These are phyloP conservation scores for Musa schizocarpa DNA, from an alignment of 176 grass and related monocot genomes.

Conservation along the genomic window DNA sequence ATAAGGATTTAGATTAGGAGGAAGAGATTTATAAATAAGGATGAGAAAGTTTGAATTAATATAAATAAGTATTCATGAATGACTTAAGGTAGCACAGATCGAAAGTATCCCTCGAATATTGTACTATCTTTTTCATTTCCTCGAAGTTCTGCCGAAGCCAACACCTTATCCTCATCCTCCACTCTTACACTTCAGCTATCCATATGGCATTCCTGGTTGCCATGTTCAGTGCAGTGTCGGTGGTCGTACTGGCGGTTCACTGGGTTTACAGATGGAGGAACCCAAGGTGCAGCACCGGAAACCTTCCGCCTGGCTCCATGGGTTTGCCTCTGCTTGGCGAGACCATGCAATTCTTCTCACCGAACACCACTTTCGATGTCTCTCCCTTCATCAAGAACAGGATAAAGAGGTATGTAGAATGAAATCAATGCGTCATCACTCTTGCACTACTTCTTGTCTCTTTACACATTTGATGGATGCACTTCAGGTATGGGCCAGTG, in stretches of 20 bases:
- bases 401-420: slow-evolving; percentile 26
- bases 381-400: slow-evolving; percentile 61
- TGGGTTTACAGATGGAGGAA: slow-evolving; percentile 22
- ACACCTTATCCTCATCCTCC: too few species aligned
- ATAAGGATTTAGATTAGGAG: too few species aligned
- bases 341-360: slow-evolving; percentile 47
- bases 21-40: too few species aligned
- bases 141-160: too few species aligned
- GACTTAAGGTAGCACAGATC: too few species aligned
- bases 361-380: slow-evolving; percentile 47
- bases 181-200: too few species aligned
- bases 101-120: too few species aligned
- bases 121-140: too few species aligned
- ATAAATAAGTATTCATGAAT: too few species aligned
- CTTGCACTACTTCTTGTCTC: neutral
- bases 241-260: neutral
- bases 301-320: slow-evolving; percentile 27
- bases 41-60: too few species aligned
- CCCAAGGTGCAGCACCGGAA: slow-evolving; percentile 15
- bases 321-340: slow-evolving; percentile 31
- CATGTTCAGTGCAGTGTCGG: neutral
- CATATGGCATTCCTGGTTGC: neutral
- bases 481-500: slow-evolving; percentile 47
- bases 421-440: neutral
- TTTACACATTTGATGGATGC: neutral